Base-by-base conservation (phyloP, 306 rosid genomes). In the Vigna trinervia region DNA sequence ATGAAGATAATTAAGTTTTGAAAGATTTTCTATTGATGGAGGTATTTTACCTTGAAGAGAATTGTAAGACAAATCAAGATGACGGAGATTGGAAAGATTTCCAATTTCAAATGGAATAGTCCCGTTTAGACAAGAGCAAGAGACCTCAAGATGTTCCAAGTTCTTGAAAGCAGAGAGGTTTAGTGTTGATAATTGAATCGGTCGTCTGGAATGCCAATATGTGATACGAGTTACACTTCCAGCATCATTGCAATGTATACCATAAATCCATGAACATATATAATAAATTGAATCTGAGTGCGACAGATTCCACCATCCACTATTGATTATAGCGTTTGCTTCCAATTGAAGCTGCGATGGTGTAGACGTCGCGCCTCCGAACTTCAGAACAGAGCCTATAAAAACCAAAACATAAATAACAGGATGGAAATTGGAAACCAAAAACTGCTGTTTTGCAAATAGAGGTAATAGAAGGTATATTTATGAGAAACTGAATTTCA, bases 261-360 rank as follows among this genome's bases (percentile, higher is more conserved):
- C 57, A 1, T 1, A 0, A 5, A 5, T 1, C 20, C 0, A 0
- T 8, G 23, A 51, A 51, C 57, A 51, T 1, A 51, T 51, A 51
- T 13, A 0, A 51, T 13, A 0, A 5, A 1, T 0, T 51, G 57
- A 2, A 0, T 32, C 0, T 32, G 36, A 32, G 0, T 4, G 1
- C 6, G 36, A 34, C 38, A 34, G 7, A n/a, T n/a, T 6, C 57
- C 57, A 51, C 57, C 57, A n/a, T 51, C 23, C 11, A 0, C 57
- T 51, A 17, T 7, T 51, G 3, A 51, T 5, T 51, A 51, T 50
- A 15, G 56, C 56, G 5, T 51, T 51, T 51, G 22, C 56, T 51
- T 51, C 56, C 10, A 5, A 51, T 15, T 15, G 56, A 14, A 13
- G 2, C 52, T 12, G 17, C n/a, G 17, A 47, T 13, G 52, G 56